Base-by-base conservation (phyloP, 257 asterid genomes). In the Pogostemon cablin region DNA sequence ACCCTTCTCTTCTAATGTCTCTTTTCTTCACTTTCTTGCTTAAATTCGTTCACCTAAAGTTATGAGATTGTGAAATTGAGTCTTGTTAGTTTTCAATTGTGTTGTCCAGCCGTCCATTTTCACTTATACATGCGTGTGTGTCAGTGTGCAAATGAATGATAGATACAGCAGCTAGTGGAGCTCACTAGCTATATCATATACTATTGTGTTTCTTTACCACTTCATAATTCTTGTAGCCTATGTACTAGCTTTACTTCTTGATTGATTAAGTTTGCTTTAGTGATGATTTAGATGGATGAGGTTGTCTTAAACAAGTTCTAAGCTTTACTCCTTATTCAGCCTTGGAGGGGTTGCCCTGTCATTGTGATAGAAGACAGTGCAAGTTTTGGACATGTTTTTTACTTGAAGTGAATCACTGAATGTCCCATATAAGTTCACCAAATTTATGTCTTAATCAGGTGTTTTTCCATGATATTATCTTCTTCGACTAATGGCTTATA, bases 1-100 rank as follows among this genome's bases (percentile, higher is more conserved):
- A 0, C 86, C 96, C 43, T 86, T 88, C 48, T 78, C 98, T 61
- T 78, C 86, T 62, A 86, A 90, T 96, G 96, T 89, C 73, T 3
- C 46, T 68, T 48, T 37, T 6, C 59, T 62, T 7, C 56, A 2
- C 10, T 35, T 4, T 72, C 7, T 11, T 48, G 54, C 39, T 44
- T 72, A 12, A 43, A 37, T 54, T 53, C 9, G 17, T 48, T 53
- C 9, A 9, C 34, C 3, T 40, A n/a, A 3, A 37, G 11, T 54
- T 48, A 67, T 47, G 62, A 25, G 56, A 57, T 74, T 65, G 9
- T 12, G 54, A 3, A 9, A 42, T 58, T 15, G 10, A 15, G 65
- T 15, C 58, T 48, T 34, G 37, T 44, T 55, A 54, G 58, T 52
- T 57, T 52, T 76, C 15, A 7, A 38, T 64, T 20, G 6, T 57